Percentiles rank a stretch among this genome's conserved stretches.
phyloP scores from a whole-genome alignment of 179 eudicot genomes.

The Corrigiola litoralis region DNA sequence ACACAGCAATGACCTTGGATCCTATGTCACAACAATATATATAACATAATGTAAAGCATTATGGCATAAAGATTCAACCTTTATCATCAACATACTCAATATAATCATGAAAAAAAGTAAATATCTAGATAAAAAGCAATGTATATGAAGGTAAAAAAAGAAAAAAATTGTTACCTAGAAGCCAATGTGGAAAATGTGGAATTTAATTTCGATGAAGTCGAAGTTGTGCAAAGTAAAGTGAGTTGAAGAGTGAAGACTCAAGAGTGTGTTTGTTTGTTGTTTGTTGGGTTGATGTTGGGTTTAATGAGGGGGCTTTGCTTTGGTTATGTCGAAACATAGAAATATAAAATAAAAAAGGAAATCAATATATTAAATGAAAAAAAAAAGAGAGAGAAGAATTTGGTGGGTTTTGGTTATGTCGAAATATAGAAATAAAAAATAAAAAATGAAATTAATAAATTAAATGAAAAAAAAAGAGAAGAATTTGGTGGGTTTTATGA shows the following conservation, averaged over 20 bases:
- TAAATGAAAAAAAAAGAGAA: too few species aligned
- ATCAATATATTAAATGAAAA: too few species aligned
- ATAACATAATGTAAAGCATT: neutral
- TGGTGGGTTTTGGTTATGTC: conserved; percentile 27
- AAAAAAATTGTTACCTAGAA: conserved; percentile 14
- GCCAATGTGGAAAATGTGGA: conserved; percentile 10
- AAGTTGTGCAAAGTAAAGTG: neutral
- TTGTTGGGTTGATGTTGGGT: conserved; percentile 4
- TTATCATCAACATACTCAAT: neutral
- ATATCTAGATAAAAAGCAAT: neutral
- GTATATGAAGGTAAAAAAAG: neutral
- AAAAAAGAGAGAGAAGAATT: neutral
- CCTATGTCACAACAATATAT: too few species aligned
- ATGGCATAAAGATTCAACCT: neutral
- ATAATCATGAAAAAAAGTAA: neutral
- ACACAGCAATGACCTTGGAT: too few species aligned
- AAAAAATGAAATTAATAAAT: neutral
- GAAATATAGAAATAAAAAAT: neutral
- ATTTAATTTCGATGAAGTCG: conserved; percentile 15
- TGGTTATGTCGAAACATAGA: conserved; percentile 18
- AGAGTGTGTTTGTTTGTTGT: neutral
- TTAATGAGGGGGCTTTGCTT: conserved; percentile 2
- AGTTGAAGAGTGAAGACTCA: neutral
- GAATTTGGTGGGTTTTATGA: too few species aligned
- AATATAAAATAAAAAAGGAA: neutral